A percentile compares a stretch with the other conserved stretches of the same genome.
Conservation (phyloP, 2,329 filamentous ascomycete species). For the Dactylonectria estremocensis region DNA sequence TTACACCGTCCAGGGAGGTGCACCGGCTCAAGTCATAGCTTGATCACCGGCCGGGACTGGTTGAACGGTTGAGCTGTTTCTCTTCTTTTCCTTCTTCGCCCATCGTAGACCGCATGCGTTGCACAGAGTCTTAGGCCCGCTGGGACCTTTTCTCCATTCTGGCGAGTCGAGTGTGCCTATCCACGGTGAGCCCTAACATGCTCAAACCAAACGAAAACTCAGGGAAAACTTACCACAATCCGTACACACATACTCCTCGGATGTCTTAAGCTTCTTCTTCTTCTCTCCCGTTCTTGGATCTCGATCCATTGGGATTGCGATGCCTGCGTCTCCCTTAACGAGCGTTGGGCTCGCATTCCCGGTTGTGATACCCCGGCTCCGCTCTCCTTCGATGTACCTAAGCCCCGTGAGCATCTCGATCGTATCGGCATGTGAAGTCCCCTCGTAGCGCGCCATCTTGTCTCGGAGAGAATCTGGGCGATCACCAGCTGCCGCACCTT, state of each 20-base stretch:
- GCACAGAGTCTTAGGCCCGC: conserved; percentile 93
- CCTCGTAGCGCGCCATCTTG: conserved; percentile 88
- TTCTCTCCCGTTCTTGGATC: conserved; percentile 82
- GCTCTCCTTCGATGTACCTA: conserved; percentile 89
- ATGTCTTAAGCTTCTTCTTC: conserved; percentile 88
- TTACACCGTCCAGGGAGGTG: not conserved
- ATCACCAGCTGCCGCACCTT: conserved; percentile 76
- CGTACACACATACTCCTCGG: conserved; percentile 93
- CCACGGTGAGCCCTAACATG: conserved; percentile 32
- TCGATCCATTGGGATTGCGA: conserved; percentile 85
- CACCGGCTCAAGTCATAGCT: conserved; percentile 33
- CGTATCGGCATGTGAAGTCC: conserved; percentile 82
- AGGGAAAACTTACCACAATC: conserved; percentile 79
- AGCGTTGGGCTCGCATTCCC: conserved; percentile 86
- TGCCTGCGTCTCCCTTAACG: conserved; percentile 88
- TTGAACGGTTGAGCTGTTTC: conserved; percentile 44
- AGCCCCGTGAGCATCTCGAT: conserved; percentile 96
- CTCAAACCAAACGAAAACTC: conserved; percentile 5
- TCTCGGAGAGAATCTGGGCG: conserved; percentile 84
- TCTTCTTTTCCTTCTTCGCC: conserved; percentile 88
- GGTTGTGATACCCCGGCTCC: conserved; percentile 89
- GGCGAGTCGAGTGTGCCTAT: conserved; percentile 88
- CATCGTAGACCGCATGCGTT: conserved; percentile 90
- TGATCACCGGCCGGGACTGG: conserved; percentile 43
- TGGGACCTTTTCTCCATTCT: conserved; percentile 96